Evolutionary conservation across 441 rosid species (phyloP).

Genomic region (Populus hybrid): DNA sequence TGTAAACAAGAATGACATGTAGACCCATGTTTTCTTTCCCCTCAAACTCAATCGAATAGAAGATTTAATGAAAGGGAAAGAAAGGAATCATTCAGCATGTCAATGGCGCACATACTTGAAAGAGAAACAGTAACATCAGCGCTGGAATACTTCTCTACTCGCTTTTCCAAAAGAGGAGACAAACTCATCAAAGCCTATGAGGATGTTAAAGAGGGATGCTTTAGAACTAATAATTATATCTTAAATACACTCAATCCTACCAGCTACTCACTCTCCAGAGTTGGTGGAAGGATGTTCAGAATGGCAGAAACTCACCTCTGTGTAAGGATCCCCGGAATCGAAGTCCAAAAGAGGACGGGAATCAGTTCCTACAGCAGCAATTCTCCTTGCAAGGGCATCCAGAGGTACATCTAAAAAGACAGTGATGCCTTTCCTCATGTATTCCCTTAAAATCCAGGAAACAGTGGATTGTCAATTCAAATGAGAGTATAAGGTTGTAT

Average conservation of each 20-base stretch:
- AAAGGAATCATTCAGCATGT: neutral
- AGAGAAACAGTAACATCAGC: constrained; percentile 43
- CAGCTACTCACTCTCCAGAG: too few relatives aligned
- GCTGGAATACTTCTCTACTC: constrained; percentile 33
- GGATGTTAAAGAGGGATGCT: neutral
- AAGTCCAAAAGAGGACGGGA: constrained; percentile 38
- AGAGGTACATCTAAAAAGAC: constrained; percentile 40
- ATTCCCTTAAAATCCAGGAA: constrained; percentile 26
- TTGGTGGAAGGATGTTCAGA: too few relatives aligned
- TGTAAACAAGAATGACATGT: constrained; percentile 7
- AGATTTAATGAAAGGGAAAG: too few relatives aligned
- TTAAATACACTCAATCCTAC: neutral
- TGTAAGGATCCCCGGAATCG: constrained; percentile 38
- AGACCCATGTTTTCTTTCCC: too few relatives aligned
- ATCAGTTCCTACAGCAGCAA: constrained; percentile 45
- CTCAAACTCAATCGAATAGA: too few relatives aligned
- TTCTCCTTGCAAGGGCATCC: constrained; percentile 46
- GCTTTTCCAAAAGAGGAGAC: constrained; percentile 35
- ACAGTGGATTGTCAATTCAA: too few relatives aligned
- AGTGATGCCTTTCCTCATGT: constrained; percentile 37
- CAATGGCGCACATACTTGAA: constrained; percentile 17
- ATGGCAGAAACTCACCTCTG: constrained; percentile 27
- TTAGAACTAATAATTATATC: neutral
- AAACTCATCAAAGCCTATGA: constrained; percentile 39
- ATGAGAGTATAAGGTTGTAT: too few relatives aligned